phyloP scores from a whole-genome alignment of 371 early-diverging fungal genomes.

The Chytridiales sp. region DNA sequence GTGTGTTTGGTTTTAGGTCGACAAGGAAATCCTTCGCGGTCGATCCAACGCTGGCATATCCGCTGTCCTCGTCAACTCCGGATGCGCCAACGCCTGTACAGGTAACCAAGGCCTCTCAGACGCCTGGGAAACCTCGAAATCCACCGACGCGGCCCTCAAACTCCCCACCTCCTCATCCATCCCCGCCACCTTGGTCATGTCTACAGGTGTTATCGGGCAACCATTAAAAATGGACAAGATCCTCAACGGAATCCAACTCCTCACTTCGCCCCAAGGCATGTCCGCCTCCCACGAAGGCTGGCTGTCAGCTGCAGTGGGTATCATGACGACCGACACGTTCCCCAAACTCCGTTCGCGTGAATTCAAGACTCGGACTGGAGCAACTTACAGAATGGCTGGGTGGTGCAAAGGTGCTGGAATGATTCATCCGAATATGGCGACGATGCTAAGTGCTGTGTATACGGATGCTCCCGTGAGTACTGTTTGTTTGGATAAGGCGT shows the following conservation, averaged over 20 bases:
- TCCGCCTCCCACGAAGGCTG: slow-evolving; percentile 60
- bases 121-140: slow-evolving; percentile 65
- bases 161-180: background rate
- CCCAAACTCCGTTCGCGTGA: slow-evolving; percentile 79
- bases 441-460: slow-evolving; percentile 80
- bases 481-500: slow-evolving; percentile 64
- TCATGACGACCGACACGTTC: slow-evolving; percentile 97
- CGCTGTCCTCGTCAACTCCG: slow-evolving; percentile 83
- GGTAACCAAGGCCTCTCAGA: slow-evolving; percentile 80
- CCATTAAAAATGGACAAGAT: slow-evolving; percentile 84
- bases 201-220: slow-evolving; percentile 96
- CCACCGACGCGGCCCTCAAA: slow-evolving; percentile 19
- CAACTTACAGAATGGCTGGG: slow-evolving; percentile 76
- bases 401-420: slow-evolving; percentile 96
- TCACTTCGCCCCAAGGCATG: slow-evolving; percentile 53
- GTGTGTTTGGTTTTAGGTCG: slow-evolving; percentile 11
- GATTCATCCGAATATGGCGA: slow-evolving; percentile 72
- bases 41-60: slow-evolving; percentile 26
- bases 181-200: slow-evolving; percentile 76
- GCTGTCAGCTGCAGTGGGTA: slow-evolving; percentile 79
- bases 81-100: slow-evolving; percentile 95
- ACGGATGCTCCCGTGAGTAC: slow-evolving; percentile 78
- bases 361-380: slow-evolving; percentile 52
- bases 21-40: slow-evolving; percentile 45
- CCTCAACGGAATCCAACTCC: slow-evolving; percentile 60